These are phyloP conservation scores for Lactuca saligna DNA, from an alignment of 129 eudicot genomes.

Conservation along the genomic window DNA sequence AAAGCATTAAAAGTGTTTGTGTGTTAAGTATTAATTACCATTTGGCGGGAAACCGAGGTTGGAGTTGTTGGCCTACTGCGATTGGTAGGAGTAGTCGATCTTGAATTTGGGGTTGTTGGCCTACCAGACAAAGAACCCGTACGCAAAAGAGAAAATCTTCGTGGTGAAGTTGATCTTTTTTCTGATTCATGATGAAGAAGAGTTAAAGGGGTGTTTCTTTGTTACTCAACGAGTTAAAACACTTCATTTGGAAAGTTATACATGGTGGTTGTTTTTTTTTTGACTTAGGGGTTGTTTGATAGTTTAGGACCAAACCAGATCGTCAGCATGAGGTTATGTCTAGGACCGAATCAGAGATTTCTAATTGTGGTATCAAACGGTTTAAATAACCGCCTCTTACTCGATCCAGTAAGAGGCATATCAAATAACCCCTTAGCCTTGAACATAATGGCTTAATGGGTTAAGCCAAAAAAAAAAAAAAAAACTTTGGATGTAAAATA, in stretches of 20 bases:
- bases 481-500: not conserved
- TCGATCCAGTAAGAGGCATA: too few species aligned
- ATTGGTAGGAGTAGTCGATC: constrained; percentile 37
- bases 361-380: too few species aligned
- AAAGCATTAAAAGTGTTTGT: constrained; percentile 4
- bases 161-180: constrained; percentile 78
- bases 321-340: too few species aligned
- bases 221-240: too few species aligned
- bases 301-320: too few species aligned
- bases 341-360: too few species aligned
- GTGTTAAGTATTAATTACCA: constrained; percentile 30
- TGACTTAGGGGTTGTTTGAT: too few species aligned
- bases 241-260: too few species aligned
- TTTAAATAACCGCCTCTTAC: too few species aligned
- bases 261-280: too few species aligned
- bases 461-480: too few species aligned
- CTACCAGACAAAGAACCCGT: constrained; percentile 45
- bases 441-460: not conserved
- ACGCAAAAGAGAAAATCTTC: constrained; percentile 75
- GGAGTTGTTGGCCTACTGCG: constrained; percentile 67
- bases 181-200: constrained; percentile 45
- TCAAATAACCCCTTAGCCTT: too few species aligned
- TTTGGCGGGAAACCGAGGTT: constrained; percentile 53
- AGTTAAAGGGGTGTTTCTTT: not conserved
- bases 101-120: constrained; percentile 37